A percentile compares a stretch with the other conserved stretches of the same genome.
Evolutionary conservation across 352 stramenopile species (phyloP).

Genomic region (Globisporangium sylvaticum): DNA sequence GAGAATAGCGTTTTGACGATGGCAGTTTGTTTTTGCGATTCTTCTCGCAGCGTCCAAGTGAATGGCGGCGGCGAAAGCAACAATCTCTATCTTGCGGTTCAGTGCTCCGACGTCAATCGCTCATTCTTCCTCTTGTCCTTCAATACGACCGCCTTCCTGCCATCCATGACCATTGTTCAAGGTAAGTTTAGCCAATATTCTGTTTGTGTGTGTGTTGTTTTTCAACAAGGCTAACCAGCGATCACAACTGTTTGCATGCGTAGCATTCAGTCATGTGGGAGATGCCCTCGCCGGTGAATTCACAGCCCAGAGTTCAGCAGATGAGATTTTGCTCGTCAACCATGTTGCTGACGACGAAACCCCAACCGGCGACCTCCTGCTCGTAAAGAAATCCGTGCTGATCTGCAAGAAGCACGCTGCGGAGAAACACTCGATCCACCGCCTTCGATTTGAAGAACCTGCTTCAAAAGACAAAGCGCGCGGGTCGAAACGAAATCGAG

Average conservation of each 20-base stretch:
- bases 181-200: constrained; percentile 21
- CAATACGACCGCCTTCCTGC: constrained; percentile 21
- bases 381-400: constrained; percentile 49
- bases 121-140: constrained; percentile 57
- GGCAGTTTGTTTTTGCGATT: neutral
- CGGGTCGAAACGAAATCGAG: constrained; percentile 32
- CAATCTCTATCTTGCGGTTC: constrained; percentile 26
- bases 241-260: neutral
- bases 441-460: constrained; percentile 30
- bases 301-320: constrained; percentile 9
- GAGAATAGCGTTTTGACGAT: too few relatives aligned
- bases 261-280: constrained; percentile 52
- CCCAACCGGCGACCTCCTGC: constrained; percentile 15
- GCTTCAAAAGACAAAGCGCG: constrained; percentile 16
- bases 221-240: neutral
- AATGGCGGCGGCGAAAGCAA: neutral
- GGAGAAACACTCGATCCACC: constrained; percentile 33
- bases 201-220: neutral
- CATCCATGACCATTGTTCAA: constrained; percentile 39
- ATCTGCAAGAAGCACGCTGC: constrained; percentile 29
- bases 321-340: constrained; percentile 43
- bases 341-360: constrained; percentile 13
- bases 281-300: constrained; percentile 33
- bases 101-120: constrained; percentile 36
- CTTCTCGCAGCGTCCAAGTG: constrained; percentile 22